Evolutionary conservation across 2,329 filamentous ascomycete genomes (phyloP).

Genomic region (Xylogone sp.): DNA sequence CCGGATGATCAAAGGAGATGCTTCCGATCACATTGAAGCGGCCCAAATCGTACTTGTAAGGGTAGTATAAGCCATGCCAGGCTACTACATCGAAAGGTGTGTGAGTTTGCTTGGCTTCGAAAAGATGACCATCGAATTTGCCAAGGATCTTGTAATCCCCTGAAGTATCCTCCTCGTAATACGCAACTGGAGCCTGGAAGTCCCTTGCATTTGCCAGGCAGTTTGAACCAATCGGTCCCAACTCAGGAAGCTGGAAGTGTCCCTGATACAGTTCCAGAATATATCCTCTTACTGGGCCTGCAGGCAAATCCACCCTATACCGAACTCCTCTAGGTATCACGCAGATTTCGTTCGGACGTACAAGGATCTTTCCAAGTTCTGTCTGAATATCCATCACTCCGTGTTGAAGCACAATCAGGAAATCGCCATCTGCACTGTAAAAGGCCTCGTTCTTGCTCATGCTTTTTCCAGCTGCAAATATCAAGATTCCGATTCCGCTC

Average conservation of each 20-base stretch:
- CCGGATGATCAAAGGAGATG: conserved; percentile 63
- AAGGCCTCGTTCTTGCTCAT: conserved; percentile 61
- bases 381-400: conserved; percentile 61
- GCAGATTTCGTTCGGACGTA: conserved; percentile 60
- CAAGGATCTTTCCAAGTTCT: conserved; percentile 44
- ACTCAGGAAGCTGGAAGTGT: conserved; percentile 59
- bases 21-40: conserved; percentile 70
- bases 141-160: conserved; percentile 45
- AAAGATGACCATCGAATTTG: conserved; percentile 64
- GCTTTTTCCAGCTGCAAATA: conserved; percentile 60
- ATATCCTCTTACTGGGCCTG: conserved; percentile 56
- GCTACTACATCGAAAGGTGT: conserved; percentile 73
- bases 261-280: conserved; percentile 62
- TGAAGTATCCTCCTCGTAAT: conserved; percentile 37
- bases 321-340: conserved; percentile 61
- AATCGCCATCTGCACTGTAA: conserved; percentile 64
- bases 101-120: conserved; percentile 60
- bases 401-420: conserved; percentile 59
- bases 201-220: conserved; percentile 60
- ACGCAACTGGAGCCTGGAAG: conserved; percentile 57
- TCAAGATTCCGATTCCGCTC: conserved; percentile 57
- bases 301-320: conserved; percentile 55
- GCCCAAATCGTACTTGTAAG: conserved; percentile 74
- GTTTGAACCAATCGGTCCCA: conserved; percentile 61
- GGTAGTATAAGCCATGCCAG: conserved; percentile 75